Base-by-base conservation (phyloP, 2,329 filamentous ascomycete genomes). In the Helotiales sp. region DNA sequence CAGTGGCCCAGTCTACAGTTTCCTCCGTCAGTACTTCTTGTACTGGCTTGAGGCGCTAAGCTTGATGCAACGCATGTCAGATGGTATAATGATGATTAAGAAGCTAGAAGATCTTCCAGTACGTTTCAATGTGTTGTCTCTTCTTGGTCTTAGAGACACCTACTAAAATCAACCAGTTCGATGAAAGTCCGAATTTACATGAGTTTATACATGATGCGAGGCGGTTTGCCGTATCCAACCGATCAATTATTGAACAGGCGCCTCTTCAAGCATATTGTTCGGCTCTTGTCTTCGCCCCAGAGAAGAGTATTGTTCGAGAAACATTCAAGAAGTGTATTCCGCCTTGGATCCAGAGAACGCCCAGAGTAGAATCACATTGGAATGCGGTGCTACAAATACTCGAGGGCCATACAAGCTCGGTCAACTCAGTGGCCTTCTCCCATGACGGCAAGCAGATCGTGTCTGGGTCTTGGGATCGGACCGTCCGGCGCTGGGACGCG, bases 221-320 rank as follows among this genome's bases (percentile, higher is more conserved):
- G n/a, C n/a, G n/a, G n/a, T n/a, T n/a, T n/a, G n/a, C n/a, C n/a
- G n/a, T n/a, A n/a, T n/a, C n/a, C n/a, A n/a, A n/a, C n/a, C n/a
- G n/a, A n/a, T n/a, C n/a, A n/a, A n/a, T n/a, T n/a, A n/a, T 6
- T n/a, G n/a, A n/a, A n/a, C n/a, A 65, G 22, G 47, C 55, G 66
- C n/a, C n/a, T n/a, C n/a, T n/a, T n/a, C n/a, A n/a, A n/a, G n/a
- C n/a, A n/a, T n/a, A n/a, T n/a, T n/a, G n/a, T n/a, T n/a, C n/a
- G n/a, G n/a, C n/a, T n/a, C n/a, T n/a, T n/a, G n/a, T n/a, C 17
- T 70, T 71, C 50, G 49, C 45, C 13, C 1, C 70, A 47, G 64
- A 77, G 61, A 40, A 67, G 10, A 78, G 77, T 63, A 67, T 76
- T 52, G 50, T 79, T 28, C 72, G 77, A 50, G 61, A 58, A 26